phyloP scores from a whole-genome alignment of 2,329 filamentous ascomycete genomes.

The Arthroderma sp. region DNA sequence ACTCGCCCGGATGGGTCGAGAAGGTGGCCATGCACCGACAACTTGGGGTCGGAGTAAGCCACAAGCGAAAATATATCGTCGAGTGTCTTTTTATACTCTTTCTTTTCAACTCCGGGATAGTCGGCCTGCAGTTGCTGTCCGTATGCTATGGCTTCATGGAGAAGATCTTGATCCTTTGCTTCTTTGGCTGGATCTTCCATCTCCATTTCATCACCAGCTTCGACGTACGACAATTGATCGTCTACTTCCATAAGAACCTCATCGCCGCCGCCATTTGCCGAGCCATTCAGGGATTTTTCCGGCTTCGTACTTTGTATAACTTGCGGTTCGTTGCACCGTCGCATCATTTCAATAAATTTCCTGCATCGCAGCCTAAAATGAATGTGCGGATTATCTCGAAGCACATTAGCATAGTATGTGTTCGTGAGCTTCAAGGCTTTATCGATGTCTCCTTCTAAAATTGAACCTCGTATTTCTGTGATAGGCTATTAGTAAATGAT shows the following conservation, averaged over 20 bases:
- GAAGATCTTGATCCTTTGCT: conserved; percentile 38
- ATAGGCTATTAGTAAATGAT: conserved; percentile 2
- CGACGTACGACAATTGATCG: conserved; percentile 31
- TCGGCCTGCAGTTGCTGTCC: conserved; percentile 66
- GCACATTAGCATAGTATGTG: conserved; percentile 64
- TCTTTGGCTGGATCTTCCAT: conserved; percentile 34
- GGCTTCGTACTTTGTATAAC: conserved; percentile 29
- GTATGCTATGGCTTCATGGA: conserved; percentile 61
- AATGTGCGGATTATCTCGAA: conserved; percentile 68
- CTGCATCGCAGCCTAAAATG: conserved; percentile 79
- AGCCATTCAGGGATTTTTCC: conserved; percentile 20
- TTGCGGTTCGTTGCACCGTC: conserved; percentile 54
- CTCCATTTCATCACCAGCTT: conserved; percentile 37
- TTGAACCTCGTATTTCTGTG: conserved; percentile 68
- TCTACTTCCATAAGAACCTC: conserved; percentile 40
- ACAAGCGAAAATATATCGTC: conserved; percentile 78
- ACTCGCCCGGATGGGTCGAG: conserved; percentile 63
- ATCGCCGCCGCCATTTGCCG: neutral
- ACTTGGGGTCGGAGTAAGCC: conserved; percentile 69
- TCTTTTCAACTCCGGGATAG: conserved; percentile 57
- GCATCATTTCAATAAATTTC: conserved; percentile 92
- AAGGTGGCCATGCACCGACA: conserved; percentile 63
- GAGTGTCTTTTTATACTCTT: conserved; percentile 59
- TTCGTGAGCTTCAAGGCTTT: conserved; percentile 71
- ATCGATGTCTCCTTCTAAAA: conserved; percentile 87